These are phyloP conservation scores for Nothophytophthora sp. DNA, from an alignment of 352 stramenopile species.

Conservation along the genomic window DNA sequence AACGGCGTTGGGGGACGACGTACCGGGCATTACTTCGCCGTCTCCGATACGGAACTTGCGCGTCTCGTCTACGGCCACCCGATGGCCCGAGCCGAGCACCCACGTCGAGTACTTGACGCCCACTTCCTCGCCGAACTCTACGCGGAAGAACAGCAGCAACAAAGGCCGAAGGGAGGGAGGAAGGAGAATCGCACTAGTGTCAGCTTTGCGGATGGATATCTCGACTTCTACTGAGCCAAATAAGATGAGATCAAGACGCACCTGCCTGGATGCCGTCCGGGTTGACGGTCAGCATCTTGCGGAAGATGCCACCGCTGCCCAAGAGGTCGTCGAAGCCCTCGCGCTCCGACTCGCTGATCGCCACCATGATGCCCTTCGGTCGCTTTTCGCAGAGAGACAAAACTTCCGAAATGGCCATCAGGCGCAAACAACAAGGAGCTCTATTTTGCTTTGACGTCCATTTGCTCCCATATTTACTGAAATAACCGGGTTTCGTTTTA, in stretches of 20 bases:
- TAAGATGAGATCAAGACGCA: conserved; percentile 11
- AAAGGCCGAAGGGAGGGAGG: neutral
- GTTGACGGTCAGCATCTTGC: conserved; percentile 55
- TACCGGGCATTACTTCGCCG: conserved; percentile 80
- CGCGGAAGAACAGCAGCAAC: neutral
- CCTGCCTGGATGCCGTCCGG: conserved; percentile 65
- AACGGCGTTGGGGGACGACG: neutral
- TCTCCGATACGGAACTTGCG: conserved; percentile 83
- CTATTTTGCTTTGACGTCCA: neutral
- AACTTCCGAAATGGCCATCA: neutral
- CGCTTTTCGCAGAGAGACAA: too few species aligned
- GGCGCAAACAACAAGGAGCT: conserved; percentile 12
- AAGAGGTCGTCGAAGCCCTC: conserved; percentile 76
- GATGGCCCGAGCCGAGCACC: conserved; percentile 42
- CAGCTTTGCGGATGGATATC: conserved; percentile 7
- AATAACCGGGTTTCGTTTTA: too few species aligned
- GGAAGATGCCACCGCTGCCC: conserved; percentile 80
- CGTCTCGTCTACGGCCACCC: conserved; percentile 45
- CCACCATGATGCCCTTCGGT: conserved; percentile 37
- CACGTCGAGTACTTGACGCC: conserved; percentile 68
- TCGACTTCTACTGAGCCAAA: neutral
- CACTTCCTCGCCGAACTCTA: conserved; percentile 85
- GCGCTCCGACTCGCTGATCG: conserved; percentile 42
- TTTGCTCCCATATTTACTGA: too few species aligned
- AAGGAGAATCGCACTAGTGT: conserved; percentile 4